A percentile compares a stretch with the other conserved stretches of the same genome.
Evolutionary conservation across 2,329 filamentous ascomycete species (phyloP).

Genomic region (Phyllosticta capitalensis): DNA sequence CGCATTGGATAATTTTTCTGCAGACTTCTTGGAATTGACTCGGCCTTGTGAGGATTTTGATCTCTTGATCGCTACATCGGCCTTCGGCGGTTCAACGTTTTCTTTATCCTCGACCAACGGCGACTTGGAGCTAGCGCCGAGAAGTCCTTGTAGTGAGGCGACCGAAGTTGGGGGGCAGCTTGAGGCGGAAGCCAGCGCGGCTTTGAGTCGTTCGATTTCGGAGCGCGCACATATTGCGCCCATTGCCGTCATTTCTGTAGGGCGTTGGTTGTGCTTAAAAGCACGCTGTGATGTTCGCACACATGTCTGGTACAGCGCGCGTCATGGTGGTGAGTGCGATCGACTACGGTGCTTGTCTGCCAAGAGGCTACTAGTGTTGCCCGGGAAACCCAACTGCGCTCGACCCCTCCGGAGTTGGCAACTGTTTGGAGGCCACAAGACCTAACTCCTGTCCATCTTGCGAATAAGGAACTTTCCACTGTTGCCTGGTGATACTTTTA

Average conservation of each 20-base stretch:
- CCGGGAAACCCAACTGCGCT: not conserved
- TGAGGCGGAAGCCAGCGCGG: slow-evolving; percentile 36
- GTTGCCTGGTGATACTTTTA: too few relatives aligned
- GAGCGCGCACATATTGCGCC: slow-evolving; percentile 26
- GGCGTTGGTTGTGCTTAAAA: not conserved
- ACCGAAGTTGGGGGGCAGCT: slow-evolving; percentile 42
- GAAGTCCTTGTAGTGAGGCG: slow-evolving; percentile 37
- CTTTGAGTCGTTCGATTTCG: slow-evolving; percentile 40
- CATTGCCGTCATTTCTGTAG: slow-evolving; percentile 3
- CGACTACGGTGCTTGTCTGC: not conserved
- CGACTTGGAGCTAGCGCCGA: slow-evolving; percentile 28
- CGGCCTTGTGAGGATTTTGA: slow-evolving; percentile 4
- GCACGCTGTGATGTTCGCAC: not conserved
- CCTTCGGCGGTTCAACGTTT: slow-evolving; percentile 16
- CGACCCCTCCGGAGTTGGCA: too few relatives aligned
- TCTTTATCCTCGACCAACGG: slow-evolving; percentile 23
- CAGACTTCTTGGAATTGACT: not conserved
- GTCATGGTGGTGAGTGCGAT: not conserved
- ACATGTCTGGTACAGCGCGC: not conserved
- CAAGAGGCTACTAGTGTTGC: not conserved
- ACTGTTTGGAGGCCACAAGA: too few relatives aligned
- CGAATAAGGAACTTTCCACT: too few relatives aligned
- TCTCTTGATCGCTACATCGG: slow-evolving; percentile 20
- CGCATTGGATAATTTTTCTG: slow-evolving; percentile 11
- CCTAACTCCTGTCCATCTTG: too few relatives aligned